Evolutionary conservation across 1,284 basidiomycete species (phyloP).

Genomic region (Apiotrichum gamsii): DNA sequence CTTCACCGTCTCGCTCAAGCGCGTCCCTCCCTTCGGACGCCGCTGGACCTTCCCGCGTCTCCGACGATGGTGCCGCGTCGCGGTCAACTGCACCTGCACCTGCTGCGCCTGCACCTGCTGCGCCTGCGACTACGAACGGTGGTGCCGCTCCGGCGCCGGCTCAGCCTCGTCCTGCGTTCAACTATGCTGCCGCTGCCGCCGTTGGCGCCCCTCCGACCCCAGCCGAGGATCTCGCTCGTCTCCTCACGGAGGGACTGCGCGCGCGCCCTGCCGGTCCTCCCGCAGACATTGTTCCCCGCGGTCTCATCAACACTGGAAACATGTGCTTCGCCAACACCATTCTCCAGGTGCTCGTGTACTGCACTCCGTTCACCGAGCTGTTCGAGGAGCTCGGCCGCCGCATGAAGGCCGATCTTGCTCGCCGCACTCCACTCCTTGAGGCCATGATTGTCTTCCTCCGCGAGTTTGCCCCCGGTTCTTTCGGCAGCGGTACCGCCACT

Average conservation of each 20-base stretch:
- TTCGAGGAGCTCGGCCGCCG: conserved; percentile 66
- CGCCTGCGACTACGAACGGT: too few species aligned
- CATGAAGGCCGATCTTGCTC: conserved; percentile 50
- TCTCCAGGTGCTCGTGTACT: conserved; percentile 84
- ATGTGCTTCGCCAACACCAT: conserved; percentile 97
- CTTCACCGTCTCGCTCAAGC: conserved; percentile 23
- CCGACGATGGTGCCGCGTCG: conserved; percentile 23
- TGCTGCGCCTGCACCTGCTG: too few species aligned
- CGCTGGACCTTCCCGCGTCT: conserved; percentile 1
- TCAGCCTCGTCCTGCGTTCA: conserved; percentile 26
- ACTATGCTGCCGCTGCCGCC: conserved; percentile 42
- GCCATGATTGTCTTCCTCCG: conserved; percentile 74
- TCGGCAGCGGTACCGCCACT: conserved; percentile 19
- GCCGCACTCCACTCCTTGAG: conserved; percentile 69
- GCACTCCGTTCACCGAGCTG: conserved; percentile 73
- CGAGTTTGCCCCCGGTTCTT: conserved; percentile 55
- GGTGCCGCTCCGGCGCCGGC: conserved; percentile 24
- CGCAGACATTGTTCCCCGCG: conserved; percentile 54
- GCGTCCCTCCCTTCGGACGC: conserved; percentile 18
- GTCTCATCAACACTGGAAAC: conserved; percentile 90
- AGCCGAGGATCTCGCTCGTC: conserved; percentile 55
- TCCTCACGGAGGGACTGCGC: conserved; percentile 53
- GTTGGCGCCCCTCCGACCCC: conserved; percentile 50
- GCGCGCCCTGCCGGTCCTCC: conserved; percentile 20
- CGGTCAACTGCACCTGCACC: conserved; percentile 53